Conservation (phyloP, 2,329 filamentous ascomycete genomes). For the Teratosphaeria gauchensis region DNA sequence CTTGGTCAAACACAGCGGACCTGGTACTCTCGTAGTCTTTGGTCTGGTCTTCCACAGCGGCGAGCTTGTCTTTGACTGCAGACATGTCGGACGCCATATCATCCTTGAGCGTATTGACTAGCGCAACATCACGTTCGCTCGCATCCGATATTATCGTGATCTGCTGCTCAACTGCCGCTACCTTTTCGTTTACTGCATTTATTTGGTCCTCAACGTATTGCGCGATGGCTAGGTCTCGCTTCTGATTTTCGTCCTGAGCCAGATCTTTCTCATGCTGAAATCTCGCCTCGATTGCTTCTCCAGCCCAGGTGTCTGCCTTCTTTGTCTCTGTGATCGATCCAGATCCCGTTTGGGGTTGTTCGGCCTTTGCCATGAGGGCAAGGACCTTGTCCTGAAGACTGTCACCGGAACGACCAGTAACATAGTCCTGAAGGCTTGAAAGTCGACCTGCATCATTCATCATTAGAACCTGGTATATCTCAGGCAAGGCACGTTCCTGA, state of each 20-base stretch:
- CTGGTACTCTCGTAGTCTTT: neutral
- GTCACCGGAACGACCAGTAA: neutral
- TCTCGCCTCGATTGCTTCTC: neutral
- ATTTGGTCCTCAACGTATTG: neutral
- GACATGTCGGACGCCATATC: neutral
- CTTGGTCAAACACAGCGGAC: neutral
- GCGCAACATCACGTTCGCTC: neutral
- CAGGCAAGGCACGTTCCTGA: no score
- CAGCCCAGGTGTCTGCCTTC: neutral
- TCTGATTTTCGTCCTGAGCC: neutral
- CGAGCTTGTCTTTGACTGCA: neutral
- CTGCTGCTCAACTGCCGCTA: neutral
- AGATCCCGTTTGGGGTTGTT: neutral
- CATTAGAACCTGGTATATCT: no score
- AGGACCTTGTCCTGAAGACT: neutral
- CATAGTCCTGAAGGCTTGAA: neutral
- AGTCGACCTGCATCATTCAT: neutral
- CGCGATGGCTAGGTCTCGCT: neutral
- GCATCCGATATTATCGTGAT: neutral
- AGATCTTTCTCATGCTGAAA: neutral
- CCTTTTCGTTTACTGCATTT: neutral
- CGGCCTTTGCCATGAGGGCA: neutral
- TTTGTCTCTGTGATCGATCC: neutral
- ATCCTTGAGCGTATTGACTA: neutral
- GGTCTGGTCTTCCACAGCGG: neutral